Evolutionary conservation across 2,329 filamentous ascomycete species (phyloP).

Genomic region (Curvularia hawaiiensis): DNA sequence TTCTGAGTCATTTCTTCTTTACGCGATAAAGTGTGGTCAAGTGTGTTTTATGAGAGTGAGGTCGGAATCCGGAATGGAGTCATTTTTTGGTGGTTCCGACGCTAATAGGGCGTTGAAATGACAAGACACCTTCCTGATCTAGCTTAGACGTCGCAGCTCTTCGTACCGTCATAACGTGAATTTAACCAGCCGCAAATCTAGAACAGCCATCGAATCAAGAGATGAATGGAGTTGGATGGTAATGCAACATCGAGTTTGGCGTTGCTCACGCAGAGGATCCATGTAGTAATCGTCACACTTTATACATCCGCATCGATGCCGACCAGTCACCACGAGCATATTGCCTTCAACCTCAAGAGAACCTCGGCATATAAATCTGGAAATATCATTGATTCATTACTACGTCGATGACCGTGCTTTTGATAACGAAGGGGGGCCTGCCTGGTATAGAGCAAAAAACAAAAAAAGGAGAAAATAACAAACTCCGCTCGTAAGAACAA

Average conservation of each 20-base stretch:
- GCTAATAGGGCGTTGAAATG: not conserved
- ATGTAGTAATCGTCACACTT: not conserved
- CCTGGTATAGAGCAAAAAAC: not conserved
- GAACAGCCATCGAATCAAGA: not conserved
- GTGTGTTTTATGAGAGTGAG: not conserved
- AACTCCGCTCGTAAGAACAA: not conserved
- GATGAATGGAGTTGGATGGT: not conserved
- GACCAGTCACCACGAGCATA: not conserved
- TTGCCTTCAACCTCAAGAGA: not conserved
- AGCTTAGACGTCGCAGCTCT: not conserved
- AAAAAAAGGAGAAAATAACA: not conserved
- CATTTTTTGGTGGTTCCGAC: not conserved
- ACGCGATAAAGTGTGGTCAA: not conserved
- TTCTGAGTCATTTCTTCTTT: not conserved
- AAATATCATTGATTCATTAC: not conserved
- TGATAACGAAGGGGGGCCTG: not conserved
- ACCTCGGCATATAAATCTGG: not conserved
- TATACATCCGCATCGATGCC: not conserved
- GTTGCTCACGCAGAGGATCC: not conserved
- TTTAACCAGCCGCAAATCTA: not conserved
- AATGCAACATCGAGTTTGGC: not conserved
- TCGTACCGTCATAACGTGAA: not conserved
- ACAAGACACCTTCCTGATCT: not conserved
- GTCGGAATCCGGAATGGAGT: not conserved
- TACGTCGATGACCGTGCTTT: not conserved